Base-by-base conservation (phyloP, 1,284 basidiomycete species). In the Leccinum holopus region DNA sequence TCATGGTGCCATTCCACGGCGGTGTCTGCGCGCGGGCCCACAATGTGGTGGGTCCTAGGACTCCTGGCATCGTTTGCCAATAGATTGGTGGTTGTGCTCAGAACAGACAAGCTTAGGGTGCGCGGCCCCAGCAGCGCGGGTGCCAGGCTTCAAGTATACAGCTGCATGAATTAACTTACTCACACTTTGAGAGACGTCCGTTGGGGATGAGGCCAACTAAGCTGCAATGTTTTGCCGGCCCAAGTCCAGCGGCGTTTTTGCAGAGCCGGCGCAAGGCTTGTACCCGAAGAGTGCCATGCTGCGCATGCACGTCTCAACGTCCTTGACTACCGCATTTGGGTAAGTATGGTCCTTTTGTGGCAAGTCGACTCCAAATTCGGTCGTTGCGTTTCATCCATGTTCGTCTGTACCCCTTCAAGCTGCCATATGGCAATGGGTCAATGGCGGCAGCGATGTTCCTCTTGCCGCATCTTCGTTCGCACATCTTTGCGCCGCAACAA, bases 391-490 rank as follows among this genome's bases (percentile, higher is more conserved):
- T 47, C 44, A 33, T 9, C n/a, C 21, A 16, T 30, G 25, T 30
- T 51, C 49, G 25, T 14, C 49, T 14, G 25, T 51, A 25, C 11
- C 11, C 41, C 5, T n/a, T 3, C 25, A 18, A 11, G 49, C 4
- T 16, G 25, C 49, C 25, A 51, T 51, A 12, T n/a, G n/a, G 12
- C 21, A 25, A 21, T 51, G 49, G 18, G n/a, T 18, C n/a, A 9
- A n/a, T 25, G 11, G 18, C 14, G 12, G 18, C 6, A 12, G 35
- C n/a, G 16, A 41, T 18, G n/a, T 8, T 25, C 12, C 16, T 60
- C 54, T 58, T 55, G 12, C 32, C n/a, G n/a, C 44, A 3, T 44
- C 33, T 56, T 64, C 53, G 47, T 37, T 21, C 55, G 53, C 35
- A 18, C 5, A 21, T 47, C 10, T 44, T 47, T 21, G 44, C 18